Conservation (phyloP, 2,329 filamentous ascomycete species). For the Lasiodiplodia hormozganensis region DNA sequence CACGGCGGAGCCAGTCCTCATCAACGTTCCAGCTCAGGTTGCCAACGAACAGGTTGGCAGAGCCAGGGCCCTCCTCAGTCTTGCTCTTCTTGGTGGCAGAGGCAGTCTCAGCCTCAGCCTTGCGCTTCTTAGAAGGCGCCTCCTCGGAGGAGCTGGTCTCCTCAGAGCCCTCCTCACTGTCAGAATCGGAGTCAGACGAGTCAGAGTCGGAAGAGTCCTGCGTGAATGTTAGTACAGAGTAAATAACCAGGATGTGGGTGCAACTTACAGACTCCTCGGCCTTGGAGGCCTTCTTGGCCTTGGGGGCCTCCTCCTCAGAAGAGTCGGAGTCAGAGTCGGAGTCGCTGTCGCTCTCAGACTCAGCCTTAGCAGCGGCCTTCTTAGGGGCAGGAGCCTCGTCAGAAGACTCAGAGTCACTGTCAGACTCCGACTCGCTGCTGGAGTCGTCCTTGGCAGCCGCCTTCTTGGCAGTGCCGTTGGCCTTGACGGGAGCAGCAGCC, state of each 20-base stretch:
- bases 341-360: constrained; percentile 30
- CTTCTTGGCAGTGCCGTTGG: constrained; percentile 42
- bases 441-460: constrained; percentile 39
- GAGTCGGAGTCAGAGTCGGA: constrained; percentile 34
- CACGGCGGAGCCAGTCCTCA: constrained; percentile 78
- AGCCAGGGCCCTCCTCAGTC: constrained; percentile 60
- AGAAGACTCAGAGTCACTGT: constrained; percentile 44
- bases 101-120: constrained; percentile 63
- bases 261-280: constrained; percentile 6
- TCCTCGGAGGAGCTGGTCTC: constrained; percentile 43
- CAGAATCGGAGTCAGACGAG: constrained; percentile 11
- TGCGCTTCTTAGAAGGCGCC: constrained; percentile 68
- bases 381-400: constrained; percentile 33
- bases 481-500: constrained; percentile 37
- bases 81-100: constrained; percentile 72
- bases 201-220: constrained; percentile 10
- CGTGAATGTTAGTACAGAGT: not conserved
- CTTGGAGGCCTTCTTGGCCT: constrained; percentile 24
- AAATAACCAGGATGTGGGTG: no score
- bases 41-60: constrained; percentile 82
- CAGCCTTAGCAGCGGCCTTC: constrained; percentile 29
- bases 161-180: constrained; percentile 36
- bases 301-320: constrained; percentile 28
- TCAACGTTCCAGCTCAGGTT: constrained; percentile 92
- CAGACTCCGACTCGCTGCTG: constrained; percentile 46